These are phyloP conservation scores for Mycena pura DNA, from an alignment of 768 basidiomycete genomes.

Conservation along the genomic window DNA sequence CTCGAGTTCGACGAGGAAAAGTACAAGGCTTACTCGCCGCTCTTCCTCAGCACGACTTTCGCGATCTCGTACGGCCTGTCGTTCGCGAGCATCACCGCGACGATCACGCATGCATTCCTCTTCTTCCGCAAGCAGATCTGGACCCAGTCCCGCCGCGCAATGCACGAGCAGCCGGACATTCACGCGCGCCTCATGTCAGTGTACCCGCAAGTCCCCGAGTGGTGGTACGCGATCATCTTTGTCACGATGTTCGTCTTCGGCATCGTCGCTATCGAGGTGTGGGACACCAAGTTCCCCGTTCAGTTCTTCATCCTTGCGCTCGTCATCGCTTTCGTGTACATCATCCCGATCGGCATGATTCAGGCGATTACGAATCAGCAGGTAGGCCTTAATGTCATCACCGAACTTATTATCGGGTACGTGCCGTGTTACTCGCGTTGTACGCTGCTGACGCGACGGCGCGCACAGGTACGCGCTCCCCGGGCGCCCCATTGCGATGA, in stretches of 20 bases:
- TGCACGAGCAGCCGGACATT: slow-evolving; percentile 84
- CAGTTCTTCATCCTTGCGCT: slow-evolving; percentile 74
- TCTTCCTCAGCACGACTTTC: slow-evolving; percentile 76
- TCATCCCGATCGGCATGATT: slow-evolving; percentile 73
- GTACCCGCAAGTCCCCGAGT: slow-evolving; percentile 72
- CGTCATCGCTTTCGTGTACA: slow-evolving; percentile 69
- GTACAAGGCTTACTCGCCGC: slow-evolving; percentile 64
- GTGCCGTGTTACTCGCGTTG: no score
- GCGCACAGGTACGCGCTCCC: slow-evolving; percentile 58
- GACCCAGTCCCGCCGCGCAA: slow-evolving; percentile 70
- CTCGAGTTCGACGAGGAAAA: slow-evolving; percentile 58
- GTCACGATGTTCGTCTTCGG: slow-evolving; percentile 55
- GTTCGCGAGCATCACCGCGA: slow-evolving; percentile 81
- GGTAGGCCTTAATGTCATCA: slow-evolving; percentile 76
- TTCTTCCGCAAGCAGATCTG: slow-evolving; percentile 84
- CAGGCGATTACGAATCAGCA: slow-evolving; percentile 83
- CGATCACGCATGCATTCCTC: slow-evolving; percentile 59
- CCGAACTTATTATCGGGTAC: slow-evolving; percentile 84
- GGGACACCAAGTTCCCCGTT: slow-evolving; percentile 56
- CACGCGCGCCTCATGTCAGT: slow-evolving; percentile 82
- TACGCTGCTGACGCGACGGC: slow-evolving; percentile 74
- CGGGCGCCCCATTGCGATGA: slow-evolving; percentile 5
- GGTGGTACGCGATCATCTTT: slow-evolving; percentile 84
- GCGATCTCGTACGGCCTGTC: slow-evolving; percentile 77
- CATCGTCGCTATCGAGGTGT: slow-evolving; percentile 57